These are phyloP conservation scores for Penicillium manginii DNA, from an alignment of 495 filamentous ascomycete species.

Conservation along the genomic window DNA sequence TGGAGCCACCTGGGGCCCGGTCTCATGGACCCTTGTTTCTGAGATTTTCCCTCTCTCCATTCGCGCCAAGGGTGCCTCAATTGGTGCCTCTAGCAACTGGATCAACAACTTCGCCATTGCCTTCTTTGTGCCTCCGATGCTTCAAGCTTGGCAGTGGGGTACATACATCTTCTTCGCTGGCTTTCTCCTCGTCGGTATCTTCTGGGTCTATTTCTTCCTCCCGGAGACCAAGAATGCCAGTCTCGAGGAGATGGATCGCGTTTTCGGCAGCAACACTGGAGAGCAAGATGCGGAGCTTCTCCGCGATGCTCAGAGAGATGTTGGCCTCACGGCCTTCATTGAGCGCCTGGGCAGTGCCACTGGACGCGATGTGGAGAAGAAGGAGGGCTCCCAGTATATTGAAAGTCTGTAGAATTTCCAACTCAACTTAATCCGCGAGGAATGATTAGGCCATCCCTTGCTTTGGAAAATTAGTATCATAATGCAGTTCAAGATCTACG, in stretches of 20 bases:
- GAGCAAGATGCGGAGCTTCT: slow-evolving; percentile 38
- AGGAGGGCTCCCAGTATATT: slow-evolving; percentile 25
- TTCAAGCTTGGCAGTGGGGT: slow-evolving; percentile 47
- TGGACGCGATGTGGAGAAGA: slow-evolving; percentile 25
- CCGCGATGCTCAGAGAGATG: slow-evolving; percentile 33
- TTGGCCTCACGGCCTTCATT: slow-evolving; percentile 30
- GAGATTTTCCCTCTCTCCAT: slow-evolving; percentile 53
- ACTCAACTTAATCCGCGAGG: not conserved
- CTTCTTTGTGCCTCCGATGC: slow-evolving; percentile 52
- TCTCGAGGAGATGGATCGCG: slow-evolving; percentile 66
- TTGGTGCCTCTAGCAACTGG: slow-evolving; percentile 50
- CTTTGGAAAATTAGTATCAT: not conserved
- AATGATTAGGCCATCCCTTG: not conserved
- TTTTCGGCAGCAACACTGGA: slow-evolving; percentile 46
- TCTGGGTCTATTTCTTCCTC: slow-evolving; percentile 52
- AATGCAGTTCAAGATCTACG: not conserved
- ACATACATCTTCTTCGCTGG: slow-evolving; percentile 52
- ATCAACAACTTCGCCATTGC: slow-evolving; percentile 55
- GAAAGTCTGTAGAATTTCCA: slow-evolving; percentile 20
- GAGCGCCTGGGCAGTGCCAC: slow-evolving; percentile 24
- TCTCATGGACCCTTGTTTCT: slow-evolving; percentile 30
- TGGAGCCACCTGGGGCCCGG: slow-evolving; percentile 63
- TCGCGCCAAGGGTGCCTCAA: slow-evolving; percentile 47
- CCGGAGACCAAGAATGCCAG: slow-evolving; percentile 65
- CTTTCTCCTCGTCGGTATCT: slow-evolving; percentile 37